These are phyloP conservation scores for Trypanosoma mega DNA, from an alignment of 208 protist species.

Conservation along the genomic window DNA sequence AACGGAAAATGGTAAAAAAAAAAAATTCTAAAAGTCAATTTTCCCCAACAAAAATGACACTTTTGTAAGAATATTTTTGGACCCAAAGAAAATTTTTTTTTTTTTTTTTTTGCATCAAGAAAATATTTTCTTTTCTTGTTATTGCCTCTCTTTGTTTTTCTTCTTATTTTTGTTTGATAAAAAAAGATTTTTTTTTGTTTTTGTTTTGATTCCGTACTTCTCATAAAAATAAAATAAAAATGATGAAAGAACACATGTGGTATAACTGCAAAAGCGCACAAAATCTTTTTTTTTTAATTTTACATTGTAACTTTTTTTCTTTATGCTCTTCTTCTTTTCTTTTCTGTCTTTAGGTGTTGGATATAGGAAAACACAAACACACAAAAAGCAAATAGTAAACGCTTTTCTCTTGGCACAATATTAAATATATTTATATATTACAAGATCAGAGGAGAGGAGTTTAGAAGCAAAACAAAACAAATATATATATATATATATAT, in stretches of 20 bases:
- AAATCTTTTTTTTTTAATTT: not conserved
- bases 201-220: no score
- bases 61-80: not conserved
- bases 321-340: not conserved
- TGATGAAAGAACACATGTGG: not conserved
- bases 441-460: not conserved
- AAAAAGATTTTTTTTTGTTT: no score
- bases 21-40: no score
- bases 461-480: not conserved
- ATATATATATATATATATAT: conserved; percentile 16
- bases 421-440: no score
- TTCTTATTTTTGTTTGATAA: no score
- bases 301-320: not conserved
- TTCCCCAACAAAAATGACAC: not conserved
- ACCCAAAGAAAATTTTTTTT: not conserved
- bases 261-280: not conserved
- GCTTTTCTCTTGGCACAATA: no score
- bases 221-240: no score
- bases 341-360: not conserved
- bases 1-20: no score
- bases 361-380: no score
- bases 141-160: no score
- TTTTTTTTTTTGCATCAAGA: conserved; percentile 3
- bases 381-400: no score
- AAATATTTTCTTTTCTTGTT: no score